A percentile compares a stretch with the other conserved stretches of the same genome.
Conservation (phyloP, 164 flowering plant species). For the Nelumbo lutea region DNA sequence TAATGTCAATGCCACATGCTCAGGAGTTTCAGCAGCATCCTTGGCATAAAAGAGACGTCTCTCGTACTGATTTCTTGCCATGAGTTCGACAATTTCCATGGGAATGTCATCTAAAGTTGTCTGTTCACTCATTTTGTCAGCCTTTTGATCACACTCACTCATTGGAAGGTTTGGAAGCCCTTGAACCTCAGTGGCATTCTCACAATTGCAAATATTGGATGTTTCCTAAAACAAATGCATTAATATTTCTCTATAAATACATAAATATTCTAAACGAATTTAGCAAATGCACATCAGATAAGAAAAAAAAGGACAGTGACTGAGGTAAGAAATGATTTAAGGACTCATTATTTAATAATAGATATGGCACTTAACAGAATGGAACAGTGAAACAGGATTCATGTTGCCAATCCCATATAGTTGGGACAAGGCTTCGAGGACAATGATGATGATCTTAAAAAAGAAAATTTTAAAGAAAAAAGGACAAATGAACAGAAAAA, state of each 20-base stretch:
- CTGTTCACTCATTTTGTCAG: conserved; percentile 24
- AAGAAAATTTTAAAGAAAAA: too few species aligned
- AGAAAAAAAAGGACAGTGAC: neutral
- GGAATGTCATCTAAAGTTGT: conserved; percentile 62
- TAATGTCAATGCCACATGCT: conserved; percentile 17
- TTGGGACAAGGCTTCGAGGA: too few species aligned
- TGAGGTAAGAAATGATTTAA: too few species aligned
- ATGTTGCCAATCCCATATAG: too few species aligned
- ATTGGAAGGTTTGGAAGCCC: conserved; percentile 15
- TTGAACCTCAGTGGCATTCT: conserved; percentile 15
- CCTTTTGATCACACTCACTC: conserved; percentile 17
- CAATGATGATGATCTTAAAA: too few species aligned
- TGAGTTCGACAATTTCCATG: conserved; percentile 82
- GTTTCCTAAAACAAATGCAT: conserved; percentile 24
- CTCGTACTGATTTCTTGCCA: conserved; percentile 76
- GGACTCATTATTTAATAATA: too few species aligned
- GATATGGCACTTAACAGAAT: too few species aligned
- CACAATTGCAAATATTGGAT: conserved; percentile 19
- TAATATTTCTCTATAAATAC: conserved; percentile 3
- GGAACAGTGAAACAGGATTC: too few species aligned
- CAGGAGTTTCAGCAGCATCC: conserved; percentile 21
- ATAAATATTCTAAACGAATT: neutral
- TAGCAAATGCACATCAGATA: neutral
- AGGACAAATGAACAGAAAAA: neutral
- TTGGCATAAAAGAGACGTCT: conserved; percentile 41